Conservation (phyloP, 108 stramenopile genomes). For the Cyclotella choctawhatcheeana region DNA sequence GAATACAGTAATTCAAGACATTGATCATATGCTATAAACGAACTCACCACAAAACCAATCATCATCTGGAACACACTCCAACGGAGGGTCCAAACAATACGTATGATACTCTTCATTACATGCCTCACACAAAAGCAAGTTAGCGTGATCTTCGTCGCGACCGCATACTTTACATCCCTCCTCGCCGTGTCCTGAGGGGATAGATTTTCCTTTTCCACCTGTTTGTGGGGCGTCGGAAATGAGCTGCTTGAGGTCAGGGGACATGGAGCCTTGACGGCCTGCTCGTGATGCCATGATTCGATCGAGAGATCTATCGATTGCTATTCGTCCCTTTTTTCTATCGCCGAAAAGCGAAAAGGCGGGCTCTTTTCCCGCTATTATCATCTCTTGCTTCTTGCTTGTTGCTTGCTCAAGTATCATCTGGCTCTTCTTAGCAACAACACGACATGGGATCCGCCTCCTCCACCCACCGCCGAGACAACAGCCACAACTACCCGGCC, state of each 20-base stretch:
- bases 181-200: constrained; percentile 2
- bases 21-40: not conserved
- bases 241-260: constrained; percentile 27
- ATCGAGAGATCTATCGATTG: no score
- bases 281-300: constrained; percentile 33
- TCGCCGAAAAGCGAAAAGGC: no score
- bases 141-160: constrained; percentile 80
- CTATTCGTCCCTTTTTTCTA: no score
- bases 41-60: constrained; percentile 85
- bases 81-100: constrained; percentile 70
- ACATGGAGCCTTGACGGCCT: constrained; percentile 25
- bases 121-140: constrained; percentile 77
- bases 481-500: constrained; percentile 14
- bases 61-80: constrained; percentile 69
- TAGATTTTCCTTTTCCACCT: not conserved
- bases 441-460: constrained; percentile 40
- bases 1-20: not conserved
- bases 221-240: no score
- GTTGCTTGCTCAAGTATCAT: no score
- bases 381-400: no score
- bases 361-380: no score
- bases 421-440: not conserved
- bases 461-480: constrained; percentile 7
- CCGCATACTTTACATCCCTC: constrained; percentile 75
- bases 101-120: constrained; percentile 90